These are phyloP conservation scores for Epichloe scottii DNA, from an alignment of 2,329 filamentous ascomycete genomes.

Conservation along the genomic window DNA sequence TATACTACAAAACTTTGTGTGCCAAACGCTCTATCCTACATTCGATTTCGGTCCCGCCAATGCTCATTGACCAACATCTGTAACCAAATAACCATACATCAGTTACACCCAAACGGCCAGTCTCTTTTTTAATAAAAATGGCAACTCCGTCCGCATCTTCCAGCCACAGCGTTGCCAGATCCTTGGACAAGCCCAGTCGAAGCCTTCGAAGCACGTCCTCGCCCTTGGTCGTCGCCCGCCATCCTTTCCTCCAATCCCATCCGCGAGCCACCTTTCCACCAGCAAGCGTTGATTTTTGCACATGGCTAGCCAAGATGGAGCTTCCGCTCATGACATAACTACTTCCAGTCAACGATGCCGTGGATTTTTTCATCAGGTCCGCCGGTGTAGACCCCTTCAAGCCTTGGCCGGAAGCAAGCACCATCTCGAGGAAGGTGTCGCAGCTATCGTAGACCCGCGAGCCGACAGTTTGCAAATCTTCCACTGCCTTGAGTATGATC, in stretches of 20 bases:
- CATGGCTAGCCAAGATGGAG: constrained; percentile 53
- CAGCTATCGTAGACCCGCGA: constrained; percentile 60
- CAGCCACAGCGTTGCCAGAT: constrained; percentile 59
- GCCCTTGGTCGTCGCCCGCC: constrained; percentile 53
- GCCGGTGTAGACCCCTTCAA: constrained; percentile 49
- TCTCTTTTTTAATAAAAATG: constrained; percentile 17
- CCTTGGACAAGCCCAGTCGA: constrained; percentile 60
- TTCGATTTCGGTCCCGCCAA: neutral
- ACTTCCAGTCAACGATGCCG: constrained; percentile 39
- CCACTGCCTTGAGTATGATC: constrained; percentile 60
- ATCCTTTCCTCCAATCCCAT: constrained; percentile 70
- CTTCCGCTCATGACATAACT: constrained; percentile 62
- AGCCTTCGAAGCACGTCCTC: constrained; percentile 61
- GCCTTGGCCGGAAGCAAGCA: constrained; percentile 57
- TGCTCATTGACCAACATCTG: neutral
- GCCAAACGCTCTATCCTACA: neutral
- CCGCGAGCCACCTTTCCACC: constrained; percentile 44
- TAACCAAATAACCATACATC: neutral
- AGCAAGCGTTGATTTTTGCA: constrained; percentile 46
- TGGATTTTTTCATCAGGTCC: constrained; percentile 51
- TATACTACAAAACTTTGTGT: neutral
- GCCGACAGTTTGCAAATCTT: constrained; percentile 66
- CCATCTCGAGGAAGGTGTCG: constrained; percentile 66
- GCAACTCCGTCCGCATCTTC: constrained; percentile 48
- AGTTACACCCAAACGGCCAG: neutral